phyloP scores from a whole-genome alignment of 495 filamentous ascomycete genomes.

The Trichoderma erinaceum region DNA sequence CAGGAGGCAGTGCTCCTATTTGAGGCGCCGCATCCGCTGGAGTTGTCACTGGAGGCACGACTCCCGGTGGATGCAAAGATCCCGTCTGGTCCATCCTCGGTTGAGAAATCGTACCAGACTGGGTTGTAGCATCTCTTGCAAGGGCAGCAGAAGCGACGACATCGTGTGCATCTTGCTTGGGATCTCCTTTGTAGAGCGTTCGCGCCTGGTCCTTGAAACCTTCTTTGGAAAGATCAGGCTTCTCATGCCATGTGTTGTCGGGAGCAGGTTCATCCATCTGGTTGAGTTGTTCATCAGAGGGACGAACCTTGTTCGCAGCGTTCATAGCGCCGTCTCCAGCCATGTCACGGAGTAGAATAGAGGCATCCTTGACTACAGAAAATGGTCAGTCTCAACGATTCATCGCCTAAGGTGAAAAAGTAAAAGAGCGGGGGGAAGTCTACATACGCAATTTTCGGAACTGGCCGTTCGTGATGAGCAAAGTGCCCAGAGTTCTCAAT shows the following conservation, averaged over 20 bases:
- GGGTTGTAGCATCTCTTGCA: not conserved
- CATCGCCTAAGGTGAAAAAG: no score
- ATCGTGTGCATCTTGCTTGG: slow-evolving; percentile 49
- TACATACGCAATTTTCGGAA: slow-evolving; percentile 86
- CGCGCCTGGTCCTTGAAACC: slow-evolving; percentile 62
- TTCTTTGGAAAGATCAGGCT: slow-evolving; percentile 68
- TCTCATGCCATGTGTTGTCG: slow-evolving; percentile 91
- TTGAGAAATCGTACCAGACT: not conserved
- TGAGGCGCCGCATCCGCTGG: no score
- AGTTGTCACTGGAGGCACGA: no score
- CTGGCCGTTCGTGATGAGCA: slow-evolving; percentile 92
- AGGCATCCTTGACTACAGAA: slow-evolving; percentile 73
- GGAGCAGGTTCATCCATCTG: slow-evolving; percentile 79
- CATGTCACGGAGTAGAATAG: slow-evolving; percentile 76
- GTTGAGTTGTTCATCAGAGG: slow-evolving; percentile 65
- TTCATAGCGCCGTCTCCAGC: slow-evolving; percentile 83
- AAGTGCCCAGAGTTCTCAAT: slow-evolving; percentile 78
- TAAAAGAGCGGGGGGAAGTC: not conserved
- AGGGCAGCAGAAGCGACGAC: slow-evolving; percentile 23
- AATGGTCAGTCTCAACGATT: slow-evolving; percentile 24
- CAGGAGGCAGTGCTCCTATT: no score
- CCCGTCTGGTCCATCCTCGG: not conserved
- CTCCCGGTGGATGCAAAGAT: no score
- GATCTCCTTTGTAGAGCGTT: slow-evolving; percentile 45
- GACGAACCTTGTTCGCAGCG: slow-evolving; percentile 71